Evolutionary conservation across 306 rosid genomes (phyloP).

Genomic region (Dryas alaskensis): DNA sequence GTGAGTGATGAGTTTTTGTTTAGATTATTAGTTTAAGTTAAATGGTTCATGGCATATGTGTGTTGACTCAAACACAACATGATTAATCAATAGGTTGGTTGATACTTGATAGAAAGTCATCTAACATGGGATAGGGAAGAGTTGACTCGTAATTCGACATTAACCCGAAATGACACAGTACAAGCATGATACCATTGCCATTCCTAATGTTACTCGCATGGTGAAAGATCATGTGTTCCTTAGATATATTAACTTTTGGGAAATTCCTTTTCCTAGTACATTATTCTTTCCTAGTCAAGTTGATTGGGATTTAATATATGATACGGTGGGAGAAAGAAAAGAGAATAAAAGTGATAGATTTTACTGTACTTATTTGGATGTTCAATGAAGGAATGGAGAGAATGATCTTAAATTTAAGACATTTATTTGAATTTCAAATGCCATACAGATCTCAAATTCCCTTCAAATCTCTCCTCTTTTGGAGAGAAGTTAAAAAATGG

Average conservation of each 20-base stretch:
- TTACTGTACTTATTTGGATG: neutral
- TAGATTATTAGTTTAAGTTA: neutral
- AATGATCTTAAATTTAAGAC: neutral
- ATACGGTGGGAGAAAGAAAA: neutral
- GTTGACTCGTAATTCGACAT: neutral
- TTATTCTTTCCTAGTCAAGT: neutral
- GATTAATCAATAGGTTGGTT: neutral
- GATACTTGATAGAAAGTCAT: neutral
- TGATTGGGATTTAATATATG: neutral
- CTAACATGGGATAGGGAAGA: neutral
- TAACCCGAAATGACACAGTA: neutral
- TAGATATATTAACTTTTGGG: neutral
- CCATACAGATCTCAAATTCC: neutral
- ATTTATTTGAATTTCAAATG: neutral
- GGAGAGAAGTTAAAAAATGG: no score
- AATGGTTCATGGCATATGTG: neutral
- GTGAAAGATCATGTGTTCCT: neutral
- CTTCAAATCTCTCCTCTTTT: no score
- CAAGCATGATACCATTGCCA: neutral
- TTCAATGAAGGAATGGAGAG: neutral
- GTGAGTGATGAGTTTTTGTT: neutral
- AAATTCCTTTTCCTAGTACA: neutral
- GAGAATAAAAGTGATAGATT: neutral
- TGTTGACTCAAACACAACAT: neutral
- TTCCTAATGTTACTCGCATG: neutral